These are phyloP conservation scores for Phalaenopsis aphrodite DNA, from an alignment of 106 monocot species.

Conservation along the genomic window DNA sequence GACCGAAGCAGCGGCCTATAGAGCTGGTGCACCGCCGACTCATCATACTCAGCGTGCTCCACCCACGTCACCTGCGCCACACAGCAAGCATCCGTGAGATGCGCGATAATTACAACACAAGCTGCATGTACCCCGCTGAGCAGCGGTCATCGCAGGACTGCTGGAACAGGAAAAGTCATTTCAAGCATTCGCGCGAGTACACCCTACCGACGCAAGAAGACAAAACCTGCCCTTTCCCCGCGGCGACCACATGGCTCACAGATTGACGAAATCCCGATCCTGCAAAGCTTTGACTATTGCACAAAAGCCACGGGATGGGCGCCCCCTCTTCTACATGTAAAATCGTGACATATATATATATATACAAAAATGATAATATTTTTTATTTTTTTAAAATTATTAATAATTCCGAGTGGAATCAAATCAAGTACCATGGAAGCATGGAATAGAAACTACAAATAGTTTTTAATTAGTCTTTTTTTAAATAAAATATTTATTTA, in stretches of 20 bases:
- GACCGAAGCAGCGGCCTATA: slow-evolving; percentile 46
- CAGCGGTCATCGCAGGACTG: not conserved
- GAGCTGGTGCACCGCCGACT: slow-evolving; percentile 37
- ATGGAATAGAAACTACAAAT: slow-evolving; percentile 16
- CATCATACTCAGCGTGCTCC: slow-evolving; percentile 64
- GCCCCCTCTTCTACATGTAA: slow-evolving; percentile 1
- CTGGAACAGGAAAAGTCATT: not conserved
- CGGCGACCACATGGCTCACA: slow-evolving; percentile 4
- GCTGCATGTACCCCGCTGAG: too few species aligned
- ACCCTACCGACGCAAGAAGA: not conserved
- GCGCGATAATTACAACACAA: too few species aligned
- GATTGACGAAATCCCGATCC: not conserved
- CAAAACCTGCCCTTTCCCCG: not conserved
- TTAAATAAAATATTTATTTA: too few species aligned
- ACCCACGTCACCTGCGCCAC: slow-evolving; percentile 60
- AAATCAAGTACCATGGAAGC: slow-evolving; percentile 12
- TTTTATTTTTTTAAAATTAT: not conserved
- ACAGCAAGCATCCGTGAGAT: not conserved
- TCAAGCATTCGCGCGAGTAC: not conserved
- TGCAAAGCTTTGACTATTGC: slow-evolving; percentile 6
- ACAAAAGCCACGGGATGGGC: not conserved
- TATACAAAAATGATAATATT: not conserved
- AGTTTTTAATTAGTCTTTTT: slow-evolving; percentile 1
- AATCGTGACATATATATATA: not conserved
- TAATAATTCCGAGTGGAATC: slow-evolving; percentile 5